Evolutionary conservation across 805 yeast species (phyloP).

Genomic region (Dipodascopsis uninucleata): DNA sequence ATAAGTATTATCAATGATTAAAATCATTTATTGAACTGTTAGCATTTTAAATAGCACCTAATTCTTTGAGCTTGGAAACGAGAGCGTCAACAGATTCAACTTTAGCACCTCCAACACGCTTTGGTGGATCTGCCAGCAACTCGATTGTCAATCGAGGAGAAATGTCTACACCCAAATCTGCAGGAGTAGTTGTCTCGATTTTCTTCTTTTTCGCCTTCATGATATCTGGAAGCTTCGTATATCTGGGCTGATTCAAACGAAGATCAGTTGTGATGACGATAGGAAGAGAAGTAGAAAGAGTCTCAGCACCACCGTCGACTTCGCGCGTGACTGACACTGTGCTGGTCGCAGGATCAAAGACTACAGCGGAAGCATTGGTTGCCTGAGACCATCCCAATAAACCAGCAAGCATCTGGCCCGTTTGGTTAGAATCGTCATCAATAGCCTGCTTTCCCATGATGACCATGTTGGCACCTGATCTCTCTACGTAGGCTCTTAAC

Average conservation of each 20-base stretch:
- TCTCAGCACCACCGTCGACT: conserved; percentile 92
- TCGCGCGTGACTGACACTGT: conserved; percentile 75
- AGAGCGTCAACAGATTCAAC: conserved; percentile 81
- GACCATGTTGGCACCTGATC: conserved; percentile 69
- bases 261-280: conserved; percentile 87
- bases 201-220: conserved; percentile 99
- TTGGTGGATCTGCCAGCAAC: conserved; percentile 80
- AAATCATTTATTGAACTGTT: no score
- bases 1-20: background rate
- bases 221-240: conserved; percentile 90
- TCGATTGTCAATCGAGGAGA: conserved; percentile 62
- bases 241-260: conserved; percentile 91
- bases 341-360: conserved; percentile 45
- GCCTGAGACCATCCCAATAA: conserved; percentile 95
- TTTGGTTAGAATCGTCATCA: conserved; percentile 91
- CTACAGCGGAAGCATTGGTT: conserved; percentile 87
- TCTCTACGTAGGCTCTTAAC: conserved; percentile 65
- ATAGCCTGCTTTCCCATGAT: conserved; percentile 95
- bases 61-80: conserved; percentile 69
- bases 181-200: conserved; percentile 57
- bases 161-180: conserved; percentile 68
- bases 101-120: conserved; percentile 75
- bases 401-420: conserved; percentile 96
- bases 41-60: conserved; percentile 62
- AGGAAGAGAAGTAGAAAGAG: conserved; percentile 73